Percentiles rank a stretch among this genome's conserved stretches.
Conservation (phyloP, 2,329 filamentous ascomycete genomes). For the Dryadomyces quercus-mongolicae region DNA sequence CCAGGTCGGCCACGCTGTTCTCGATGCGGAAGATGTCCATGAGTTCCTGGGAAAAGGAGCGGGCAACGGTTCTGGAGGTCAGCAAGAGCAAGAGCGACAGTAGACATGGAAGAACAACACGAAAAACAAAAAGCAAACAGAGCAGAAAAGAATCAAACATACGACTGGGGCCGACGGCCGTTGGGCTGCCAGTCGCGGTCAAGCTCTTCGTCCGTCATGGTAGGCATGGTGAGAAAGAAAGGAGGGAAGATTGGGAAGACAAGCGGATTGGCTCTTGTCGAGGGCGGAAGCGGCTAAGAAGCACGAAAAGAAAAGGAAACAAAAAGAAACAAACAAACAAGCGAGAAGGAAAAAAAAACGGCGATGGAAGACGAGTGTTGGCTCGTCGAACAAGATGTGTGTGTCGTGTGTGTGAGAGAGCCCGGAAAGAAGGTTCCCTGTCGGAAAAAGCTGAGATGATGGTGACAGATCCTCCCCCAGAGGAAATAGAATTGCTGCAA, state of each 20-base stretch:
- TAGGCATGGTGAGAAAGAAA: neutral
- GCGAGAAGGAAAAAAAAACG: no score
- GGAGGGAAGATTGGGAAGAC: neutral
- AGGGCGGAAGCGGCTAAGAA: neutral
- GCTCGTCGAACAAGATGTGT: neutral
- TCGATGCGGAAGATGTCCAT: slow-evolving; percentile 86
- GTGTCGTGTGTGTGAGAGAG: neutral
- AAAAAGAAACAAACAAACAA: neutral
- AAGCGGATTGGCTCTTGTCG: neutral
- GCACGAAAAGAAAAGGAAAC: neutral
- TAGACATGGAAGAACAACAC: neutral
- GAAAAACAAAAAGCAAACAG: neutral
- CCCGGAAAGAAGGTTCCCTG: neutral
- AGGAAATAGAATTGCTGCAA: neutral
- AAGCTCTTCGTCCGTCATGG: slow-evolving; percentile 51
- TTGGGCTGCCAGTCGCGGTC: slow-evolving; percentile 73
- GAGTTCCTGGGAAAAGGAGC: slow-evolving; percentile 74
- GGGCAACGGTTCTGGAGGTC: slow-evolving; percentile 64
- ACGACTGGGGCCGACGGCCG: slow-evolving; percentile 72
- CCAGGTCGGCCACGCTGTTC: slow-evolving; percentile 60
- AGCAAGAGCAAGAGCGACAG: neutral
- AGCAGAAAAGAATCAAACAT: slow-evolving; percentile 28
- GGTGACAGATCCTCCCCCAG: neutral
- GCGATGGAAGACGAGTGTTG: no score
- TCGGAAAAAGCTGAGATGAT: neutral